phyloP scores from a whole-genome alignment of 1,284 basidiomycete species.

The Ganoderma multipileum region DNA sequence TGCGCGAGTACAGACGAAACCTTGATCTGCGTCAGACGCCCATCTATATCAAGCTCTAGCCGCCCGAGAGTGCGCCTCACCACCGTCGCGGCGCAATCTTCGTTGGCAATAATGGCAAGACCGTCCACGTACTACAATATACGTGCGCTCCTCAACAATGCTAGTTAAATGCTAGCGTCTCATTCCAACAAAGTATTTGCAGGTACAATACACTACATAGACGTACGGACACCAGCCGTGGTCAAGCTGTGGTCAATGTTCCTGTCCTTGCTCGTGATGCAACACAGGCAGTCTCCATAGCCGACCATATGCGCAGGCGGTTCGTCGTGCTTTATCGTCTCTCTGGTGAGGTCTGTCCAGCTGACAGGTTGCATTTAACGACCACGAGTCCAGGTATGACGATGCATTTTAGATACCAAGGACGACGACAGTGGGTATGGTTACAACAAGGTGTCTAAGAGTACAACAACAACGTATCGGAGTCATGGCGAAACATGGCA shows the following conservation, averaged over 20 bases:
- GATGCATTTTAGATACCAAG: neutral
- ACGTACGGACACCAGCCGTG: too few relatives aligned
- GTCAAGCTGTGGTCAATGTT: too few relatives aligned
- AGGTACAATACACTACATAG: too few relatives aligned
- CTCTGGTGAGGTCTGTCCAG: neutral
- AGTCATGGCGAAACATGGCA: neutral
- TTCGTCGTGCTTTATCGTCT: neutral
- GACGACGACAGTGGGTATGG: neutral
- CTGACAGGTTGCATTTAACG: neutral
- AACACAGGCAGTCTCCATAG: too few relatives aligned
- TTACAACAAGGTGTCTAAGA: neutral
- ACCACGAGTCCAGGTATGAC: neutral
- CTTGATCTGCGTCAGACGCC: neutral
- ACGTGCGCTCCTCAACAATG: too few relatives aligned
- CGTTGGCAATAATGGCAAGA: too few relatives aligned
- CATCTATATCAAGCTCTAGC: neutral
- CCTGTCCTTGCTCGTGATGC: neutral
- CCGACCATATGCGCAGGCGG: too few relatives aligned
- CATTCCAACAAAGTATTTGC: too few relatives aligned
- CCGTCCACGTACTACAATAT: too few relatives aligned
- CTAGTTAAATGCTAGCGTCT: too few relatives aligned
- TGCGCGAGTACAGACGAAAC: neutral
- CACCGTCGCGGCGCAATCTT: too few relatives aligned
- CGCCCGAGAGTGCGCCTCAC: too few relatives aligned
- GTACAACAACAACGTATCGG: neutral